These are phyloP conservation scores for Agrocybe praecox DNA, from an alignment of 768 basidiomycete species.

Conservation along the genomic window DNA sequence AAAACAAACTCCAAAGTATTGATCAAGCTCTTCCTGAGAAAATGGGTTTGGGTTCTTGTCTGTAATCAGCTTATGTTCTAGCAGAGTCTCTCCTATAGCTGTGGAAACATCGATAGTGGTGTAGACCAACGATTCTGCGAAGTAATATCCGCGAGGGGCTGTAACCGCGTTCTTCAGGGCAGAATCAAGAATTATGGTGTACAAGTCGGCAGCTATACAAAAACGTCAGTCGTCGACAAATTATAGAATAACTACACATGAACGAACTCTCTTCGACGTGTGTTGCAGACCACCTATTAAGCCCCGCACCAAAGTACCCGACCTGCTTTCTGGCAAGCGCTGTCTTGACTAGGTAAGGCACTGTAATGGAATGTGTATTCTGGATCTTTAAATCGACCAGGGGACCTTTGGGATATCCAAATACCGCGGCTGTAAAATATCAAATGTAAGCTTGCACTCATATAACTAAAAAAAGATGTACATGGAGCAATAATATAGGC, in stretches of 20 bases:
- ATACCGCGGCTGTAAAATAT: conserved; percentile 21
- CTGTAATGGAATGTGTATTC: conserved; percentile 25
- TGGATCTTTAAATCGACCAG: conserved; percentile 27
- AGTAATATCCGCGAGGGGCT: conserved; percentile 22
- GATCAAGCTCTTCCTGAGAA: conserved; percentile 17
- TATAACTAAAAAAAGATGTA: conserved; percentile 20
- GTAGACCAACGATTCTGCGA: conserved; percentile 21
- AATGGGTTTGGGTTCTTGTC: conserved; percentile 14
- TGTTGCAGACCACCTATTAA: conserved; percentile 21
- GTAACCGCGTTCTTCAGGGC: conserved; percentile 8
- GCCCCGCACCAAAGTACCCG: conserved; percentile 19
- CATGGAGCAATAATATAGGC: conserved; percentile 48
- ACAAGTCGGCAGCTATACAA: conserved; percentile 18
- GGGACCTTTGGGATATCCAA: conserved; percentile 23
- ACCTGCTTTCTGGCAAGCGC: conserved; percentile 19
- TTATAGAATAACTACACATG: not conserved
- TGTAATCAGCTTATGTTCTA: conserved; percentile 13
- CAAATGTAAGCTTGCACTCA: not conserved
- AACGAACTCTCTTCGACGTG: conserved; percentile 21
- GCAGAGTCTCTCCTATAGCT: conserved; percentile 14
- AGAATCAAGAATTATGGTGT: conserved; percentile 18
- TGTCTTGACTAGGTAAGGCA: conserved; percentile 22
- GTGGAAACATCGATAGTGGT: conserved; percentile 14
- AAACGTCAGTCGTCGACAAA: not conserved
- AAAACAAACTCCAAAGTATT: conserved; percentile 20